These are phyloP conservation scores for Pythium myriotylum DNA, from an alignment of 352 stramenopile genomes.

Conservation along the genomic window DNA sequence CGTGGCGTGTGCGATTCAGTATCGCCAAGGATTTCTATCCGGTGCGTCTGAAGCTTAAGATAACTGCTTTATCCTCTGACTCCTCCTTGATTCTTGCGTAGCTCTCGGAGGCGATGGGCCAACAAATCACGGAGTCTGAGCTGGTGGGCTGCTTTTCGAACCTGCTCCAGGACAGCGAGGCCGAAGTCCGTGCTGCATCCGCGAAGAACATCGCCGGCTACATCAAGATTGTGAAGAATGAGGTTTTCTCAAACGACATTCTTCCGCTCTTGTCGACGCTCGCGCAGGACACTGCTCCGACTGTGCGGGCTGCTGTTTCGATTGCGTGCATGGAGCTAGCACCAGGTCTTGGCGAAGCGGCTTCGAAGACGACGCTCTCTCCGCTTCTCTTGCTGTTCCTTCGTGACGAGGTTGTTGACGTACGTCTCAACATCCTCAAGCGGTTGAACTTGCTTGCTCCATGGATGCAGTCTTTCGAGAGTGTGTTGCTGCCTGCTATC, in stretches of 20 bases:
- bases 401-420: constrained; percentile 91
- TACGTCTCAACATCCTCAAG: constrained; percentile 94
- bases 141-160: constrained; percentile 91
- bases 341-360: constrained; percentile 88
- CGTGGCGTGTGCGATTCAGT: constrained; percentile 93
- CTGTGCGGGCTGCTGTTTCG: constrained; percentile 81
- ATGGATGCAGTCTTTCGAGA: constrained; percentile 91
- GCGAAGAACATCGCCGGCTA: constrained; percentile 93
- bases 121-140: constrained; percentile 83
- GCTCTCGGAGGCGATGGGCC: constrained; percentile 78
- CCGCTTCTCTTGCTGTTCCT: constrained; percentile 83
- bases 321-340: constrained; percentile 93
- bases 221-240: constrained; percentile 90
- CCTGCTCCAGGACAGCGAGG: constrained; percentile 92
- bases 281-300: constrained; percentile 91
- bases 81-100: constrained; percentile 7
- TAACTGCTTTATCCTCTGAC: neutral
- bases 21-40: constrained; percentile 93
- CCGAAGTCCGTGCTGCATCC: constrained; percentile 91
- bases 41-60: constrained; percentile 26
- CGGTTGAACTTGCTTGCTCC: constrained; percentile 89
- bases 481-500: constrained; percentile 81
- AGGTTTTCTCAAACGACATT: constrained; percentile 91
- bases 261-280: constrained; percentile 89
- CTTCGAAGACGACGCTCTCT: constrained; percentile 86